Base-by-base conservation (phyloP, 2,329 filamentous ascomycete genomes). In the Clonostachys sp. region DNA sequence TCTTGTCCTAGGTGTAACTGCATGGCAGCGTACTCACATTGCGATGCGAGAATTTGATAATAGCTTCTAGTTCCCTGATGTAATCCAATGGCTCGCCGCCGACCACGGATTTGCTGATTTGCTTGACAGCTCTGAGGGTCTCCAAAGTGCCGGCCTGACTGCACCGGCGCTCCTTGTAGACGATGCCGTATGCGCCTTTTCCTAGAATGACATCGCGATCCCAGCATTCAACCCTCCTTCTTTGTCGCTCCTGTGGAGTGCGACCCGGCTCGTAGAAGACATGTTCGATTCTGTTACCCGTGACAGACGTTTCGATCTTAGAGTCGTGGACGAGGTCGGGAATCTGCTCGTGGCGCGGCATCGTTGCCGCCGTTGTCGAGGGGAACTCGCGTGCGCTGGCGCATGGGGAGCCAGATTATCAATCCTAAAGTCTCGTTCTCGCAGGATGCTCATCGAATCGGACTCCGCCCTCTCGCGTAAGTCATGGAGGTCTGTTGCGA, bases 1-100 rank as follows among this genome's bases (percentile, higher is more conserved):
- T 30, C 24, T 30, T 30, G 24, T 30, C 24, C 24, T 4, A 30
- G 24, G 24, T 30, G 6, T 20, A 44, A 33, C 18, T 12, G 20
- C 18, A 44, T 44, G 10, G n/a, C 10, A 4, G 45, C 16, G 12
- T 44, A n/a, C 36, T 39, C 30, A 42, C 41, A 42, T 24, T 24
- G 9, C n/a, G 20, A 41, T 47, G 45, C 9, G 45, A 47, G 30
- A 47, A 47, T 40, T 47, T 47, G 18, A 41, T 34, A 13, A 47
- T 33, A 18, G 45, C 40, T 34, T 42, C 39, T 12, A 47, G 33
- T 20, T 47, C 45, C 20, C 34, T 41, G 5, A 42, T 10, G 30
- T 36, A 47, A 16, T 42, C 39, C 4, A 30, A 30, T 33, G 42
- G 42, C 24, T 30, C 24, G 24, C 24, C 24, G 24, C 24, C 24